Base-by-base conservation (phyloP, 352 stramenopile genomes). In the Phytophthora syringae region DNA sequence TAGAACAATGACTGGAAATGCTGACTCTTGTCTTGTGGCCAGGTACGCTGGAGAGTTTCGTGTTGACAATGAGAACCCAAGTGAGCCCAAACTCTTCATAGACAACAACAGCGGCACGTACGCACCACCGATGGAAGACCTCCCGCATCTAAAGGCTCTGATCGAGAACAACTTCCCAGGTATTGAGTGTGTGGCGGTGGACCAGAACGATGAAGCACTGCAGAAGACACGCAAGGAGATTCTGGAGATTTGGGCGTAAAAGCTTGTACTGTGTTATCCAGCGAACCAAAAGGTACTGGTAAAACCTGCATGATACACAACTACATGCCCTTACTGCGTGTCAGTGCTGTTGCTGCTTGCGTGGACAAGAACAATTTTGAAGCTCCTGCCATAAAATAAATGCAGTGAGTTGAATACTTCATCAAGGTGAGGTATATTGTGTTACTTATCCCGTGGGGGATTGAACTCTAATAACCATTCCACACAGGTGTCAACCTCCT, bases 81-180 rank as follows among this genome's bases (percentile, higher is more conserved):
- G 56, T 16, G 60, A 59, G 0, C 24, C 37, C 18, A 77, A 68
- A 21, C 65, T 77, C 2, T 34, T 77, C 11, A 71, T 77, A 20
- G 70, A 77, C 65, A 77, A 77, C 52, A 69, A 77, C 27, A 77
- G 70, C 42, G 65, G 70, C 44, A 77, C 70, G 7, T 77, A 77
- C 42, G 60, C 65, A 1, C 70, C 70, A 30, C 65, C 64, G 0
- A 58, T 65, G 25, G 60, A 65, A 16, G 27, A 67, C 7, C 44
- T 77, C 12, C 70, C 65, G 2, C 39, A 63, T 10, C 55, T 77
- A 13, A 42, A 77, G 28, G 60, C 52, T 5, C 60, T 77, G 1
- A 63, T 77, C 4, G 56, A 77, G 28, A 77, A 55, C 25, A 77
- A 77, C 27, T 77, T 77, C 28, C 64, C 60, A 6, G 60, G 60